These are phyloP conservation scores for Trichothecium roseum DNA, from an alignment of 2,329 filamentous ascomycete species.

Conservation along the genomic window DNA sequence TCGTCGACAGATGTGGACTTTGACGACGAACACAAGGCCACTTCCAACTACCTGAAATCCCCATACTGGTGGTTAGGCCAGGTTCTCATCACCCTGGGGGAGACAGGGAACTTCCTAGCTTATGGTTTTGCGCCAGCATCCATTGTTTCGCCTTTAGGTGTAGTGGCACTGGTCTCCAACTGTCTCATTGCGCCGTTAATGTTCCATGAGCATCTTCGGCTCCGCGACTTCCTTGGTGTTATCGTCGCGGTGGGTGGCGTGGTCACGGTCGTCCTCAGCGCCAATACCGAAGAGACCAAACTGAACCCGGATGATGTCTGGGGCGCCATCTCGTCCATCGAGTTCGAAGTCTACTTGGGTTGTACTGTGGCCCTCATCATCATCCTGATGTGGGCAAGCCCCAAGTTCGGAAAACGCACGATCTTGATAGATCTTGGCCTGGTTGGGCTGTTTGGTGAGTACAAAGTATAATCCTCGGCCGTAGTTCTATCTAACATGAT, in stretches of 20 bases:
- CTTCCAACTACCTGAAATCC: slow-evolving; percentile 73
- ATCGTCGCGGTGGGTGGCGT: slow-evolving; percentile 78
- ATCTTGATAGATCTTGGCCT: slow-evolving; percentile 90
- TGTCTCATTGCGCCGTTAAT: slow-evolving; percentile 92
- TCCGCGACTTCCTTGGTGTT: slow-evolving; percentile 79
- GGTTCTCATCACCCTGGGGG: slow-evolving; percentile 82
- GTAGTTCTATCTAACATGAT: slow-evolving; percentile 1
- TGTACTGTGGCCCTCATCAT: slow-evolving; percentile 66
- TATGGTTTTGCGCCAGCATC: slow-evolving; percentile 97
- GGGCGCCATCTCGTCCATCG: slow-evolving; percentile 75
- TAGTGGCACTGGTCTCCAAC: slow-evolving; percentile 94
- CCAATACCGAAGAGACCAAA: slow-evolving; percentile 80
- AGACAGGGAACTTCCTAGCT: slow-evolving; percentile 91
- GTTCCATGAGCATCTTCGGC: slow-evolving; percentile 82
- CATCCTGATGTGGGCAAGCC: slow-evolving; percentile 71
- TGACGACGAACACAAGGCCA: slow-evolving; percentile 21
- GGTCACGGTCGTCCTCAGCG: slow-evolving; percentile 86
- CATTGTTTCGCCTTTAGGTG: slow-evolving; percentile 90
- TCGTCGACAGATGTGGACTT: slow-evolving; percentile 13
- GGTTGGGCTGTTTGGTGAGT: slow-evolving; percentile 81
- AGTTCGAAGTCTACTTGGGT: slow-evolving; percentile 83
- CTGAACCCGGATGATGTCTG: slow-evolving; percentile 85
- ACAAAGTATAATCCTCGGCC: slow-evolving; percentile 1
- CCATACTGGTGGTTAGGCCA: slow-evolving; percentile 97
- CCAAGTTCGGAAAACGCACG: slow-evolving; percentile 70